phyloP scores from a whole-genome alignment of 345 rosid species.

The Populus davidiana region DNA sequence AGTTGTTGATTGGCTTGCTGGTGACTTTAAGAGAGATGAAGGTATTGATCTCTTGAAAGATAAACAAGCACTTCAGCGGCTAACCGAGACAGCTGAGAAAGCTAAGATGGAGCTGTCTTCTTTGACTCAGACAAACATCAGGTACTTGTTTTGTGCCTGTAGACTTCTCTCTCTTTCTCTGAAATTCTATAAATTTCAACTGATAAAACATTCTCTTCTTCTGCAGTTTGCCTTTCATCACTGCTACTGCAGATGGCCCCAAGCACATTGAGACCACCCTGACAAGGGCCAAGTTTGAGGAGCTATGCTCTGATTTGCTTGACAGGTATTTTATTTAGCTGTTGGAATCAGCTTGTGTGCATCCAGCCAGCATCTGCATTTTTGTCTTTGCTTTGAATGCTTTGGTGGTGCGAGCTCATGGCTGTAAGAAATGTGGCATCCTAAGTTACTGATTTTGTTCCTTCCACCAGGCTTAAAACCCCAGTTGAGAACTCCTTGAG shows the following conservation, averaged over 20 bases:
- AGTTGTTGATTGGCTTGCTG: slow-evolving; percentile 94
- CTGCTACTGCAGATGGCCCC: slow-evolving; percentile 98
- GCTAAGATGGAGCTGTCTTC: slow-evolving; percentile 98
- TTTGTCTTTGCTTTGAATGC: no score
- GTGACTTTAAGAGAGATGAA: slow-evolving; percentile 70
- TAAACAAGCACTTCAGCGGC: slow-evolving; percentile 94
- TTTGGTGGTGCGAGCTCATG: not conserved
- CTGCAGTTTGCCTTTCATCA: slow-evolving; percentile 90
- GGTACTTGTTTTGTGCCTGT: slow-evolving; percentile 28
- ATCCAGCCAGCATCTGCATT: not conserved
- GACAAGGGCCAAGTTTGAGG: slow-evolving; percentile 92
- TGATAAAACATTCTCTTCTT: not conserved
- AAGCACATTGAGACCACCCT: slow-evolving; percentile 93
- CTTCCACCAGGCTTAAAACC: slow-evolving; percentile 55
- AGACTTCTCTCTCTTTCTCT: not conserved
- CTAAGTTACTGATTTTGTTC: not conserved
- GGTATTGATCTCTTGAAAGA: slow-evolving; percentile 95
- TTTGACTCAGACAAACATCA: slow-evolving; percentile 82
- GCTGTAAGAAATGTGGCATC: not conserved
- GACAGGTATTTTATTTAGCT: slow-evolving; percentile 53
- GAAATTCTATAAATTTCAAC: not conserved
- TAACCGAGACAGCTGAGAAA: slow-evolving; percentile 93
- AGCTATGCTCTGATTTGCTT: slow-evolving; percentile 79
- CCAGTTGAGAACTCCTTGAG: slow-evolving; percentile 83
- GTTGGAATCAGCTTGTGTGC: not conserved